A percentile compares a stretch with the other conserved stretches of the same genome.
phyloP scores from a whole-genome alignment of 2,329 filamentous ascomycete species.

The Pezicula rhizophila region DNA sequence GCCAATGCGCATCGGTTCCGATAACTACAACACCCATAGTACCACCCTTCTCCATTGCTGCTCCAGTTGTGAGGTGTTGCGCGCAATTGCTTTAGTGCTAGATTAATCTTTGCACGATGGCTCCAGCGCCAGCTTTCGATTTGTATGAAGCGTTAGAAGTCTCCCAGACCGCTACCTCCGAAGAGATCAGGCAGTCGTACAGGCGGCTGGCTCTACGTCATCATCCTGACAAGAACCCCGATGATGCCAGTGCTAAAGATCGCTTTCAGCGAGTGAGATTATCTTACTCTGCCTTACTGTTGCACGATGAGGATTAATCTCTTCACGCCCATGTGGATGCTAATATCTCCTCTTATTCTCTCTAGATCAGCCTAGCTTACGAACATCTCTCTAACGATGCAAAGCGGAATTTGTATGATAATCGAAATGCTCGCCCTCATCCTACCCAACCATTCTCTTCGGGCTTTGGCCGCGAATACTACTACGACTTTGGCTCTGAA shows the following conservation, averaged over 20 bases:
- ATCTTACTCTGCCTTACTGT: too few relatives aligned
- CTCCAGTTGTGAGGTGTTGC: too few relatives aligned
- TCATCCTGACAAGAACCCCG: constrained; percentile 26
- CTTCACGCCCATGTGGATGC: neutral
- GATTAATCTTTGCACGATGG: too few relatives aligned
- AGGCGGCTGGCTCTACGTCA: constrained; percentile 25
- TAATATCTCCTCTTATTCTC: neutral
- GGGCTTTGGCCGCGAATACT: neutral
- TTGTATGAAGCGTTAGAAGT: constrained; percentile 14
- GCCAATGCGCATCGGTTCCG: too few relatives aligned
- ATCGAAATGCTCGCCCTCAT: neutral
- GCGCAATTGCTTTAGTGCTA: too few relatives aligned
- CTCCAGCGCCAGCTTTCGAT: too few relatives aligned
- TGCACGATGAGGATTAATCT: too few relatives aligned
- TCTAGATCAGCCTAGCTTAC: constrained; percentile 12
- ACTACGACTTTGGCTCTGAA: neutral
- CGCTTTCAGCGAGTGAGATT: too few relatives aligned
- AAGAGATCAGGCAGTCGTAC: constrained; percentile 25
- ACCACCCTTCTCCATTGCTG: too few relatives aligned
- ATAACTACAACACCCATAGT: too few relatives aligned
- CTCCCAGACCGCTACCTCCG: constrained; percentile 14
- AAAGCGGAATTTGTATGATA: constrained; percentile 6
- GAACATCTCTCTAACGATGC: constrained; percentile 10
- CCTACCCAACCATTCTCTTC: too few relatives aligned
- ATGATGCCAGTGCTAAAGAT: too few relatives aligned